Conservation (phyloP, 2,329 filamentous ascomycete genomes). For the Paraconiothyrium brasiliense region DNA sequence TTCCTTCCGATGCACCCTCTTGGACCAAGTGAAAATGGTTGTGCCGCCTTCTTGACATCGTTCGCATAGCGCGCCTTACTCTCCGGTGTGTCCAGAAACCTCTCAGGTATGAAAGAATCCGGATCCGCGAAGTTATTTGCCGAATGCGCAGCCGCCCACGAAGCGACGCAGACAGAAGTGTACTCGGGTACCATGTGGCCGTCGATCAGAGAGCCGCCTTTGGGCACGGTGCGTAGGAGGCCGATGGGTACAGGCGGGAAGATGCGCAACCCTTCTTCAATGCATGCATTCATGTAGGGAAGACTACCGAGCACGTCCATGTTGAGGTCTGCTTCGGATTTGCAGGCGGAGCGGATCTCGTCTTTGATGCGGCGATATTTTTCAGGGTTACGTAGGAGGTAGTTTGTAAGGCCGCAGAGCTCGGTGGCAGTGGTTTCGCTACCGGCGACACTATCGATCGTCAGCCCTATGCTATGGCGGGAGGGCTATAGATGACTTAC, state of each 20-base stretch:
- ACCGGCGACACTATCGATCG: slow-evolving; percentile 36
- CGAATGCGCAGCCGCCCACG: slow-evolving; percentile 42
- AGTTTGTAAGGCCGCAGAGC: slow-evolving; percentile 43
- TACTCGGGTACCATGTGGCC: slow-evolving; percentile 49
- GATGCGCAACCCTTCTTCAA: slow-evolving; percentile 58
- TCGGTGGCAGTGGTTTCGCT: slow-evolving; percentile 47
- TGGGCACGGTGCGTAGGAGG: slow-evolving; percentile 48
- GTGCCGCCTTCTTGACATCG: slow-evolving; percentile 42
- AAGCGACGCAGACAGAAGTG: slow-evolving; percentile 38
- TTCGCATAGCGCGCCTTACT: slow-evolving; percentile 24
- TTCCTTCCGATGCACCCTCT: slow-evolving; percentile 44
- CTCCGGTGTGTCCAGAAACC: slow-evolving; percentile 40
- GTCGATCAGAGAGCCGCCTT: slow-evolving; percentile 49
- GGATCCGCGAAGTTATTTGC: slow-evolving; percentile 44
- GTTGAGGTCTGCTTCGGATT: slow-evolving; percentile 42
- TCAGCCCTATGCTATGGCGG: not conserved
- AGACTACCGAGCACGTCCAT: slow-evolving; percentile 41
- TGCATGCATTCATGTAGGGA: slow-evolving; percentile 56
- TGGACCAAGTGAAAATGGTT: slow-evolving; percentile 44
- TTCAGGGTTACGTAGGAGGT: slow-evolving; percentile 39
- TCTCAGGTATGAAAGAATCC: slow-evolving; percentile 46
- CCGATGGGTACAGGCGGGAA: slow-evolving; percentile 57
- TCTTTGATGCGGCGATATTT: slow-evolving; percentile 34
- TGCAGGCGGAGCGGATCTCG: slow-evolving; percentile 39
- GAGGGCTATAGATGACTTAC: slow-evolving; percentile 17